Evolutionary conservation across 192 early-diverging fungal genomes (phyloP).

Genomic region (Gonapodya sp.): DNA sequence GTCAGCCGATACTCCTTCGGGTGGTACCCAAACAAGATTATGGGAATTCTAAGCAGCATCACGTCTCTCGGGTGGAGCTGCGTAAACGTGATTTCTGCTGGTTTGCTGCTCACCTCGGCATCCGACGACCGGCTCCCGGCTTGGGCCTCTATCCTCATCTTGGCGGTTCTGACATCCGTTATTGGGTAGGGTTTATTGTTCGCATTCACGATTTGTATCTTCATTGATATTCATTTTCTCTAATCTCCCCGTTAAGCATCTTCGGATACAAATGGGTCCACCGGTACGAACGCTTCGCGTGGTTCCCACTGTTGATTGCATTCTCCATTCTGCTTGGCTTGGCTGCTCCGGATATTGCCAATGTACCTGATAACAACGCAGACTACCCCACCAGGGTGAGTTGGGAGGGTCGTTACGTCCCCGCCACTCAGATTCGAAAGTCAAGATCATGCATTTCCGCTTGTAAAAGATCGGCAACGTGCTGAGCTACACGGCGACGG

Average conservation of each 20-base stretch:
- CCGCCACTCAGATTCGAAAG: background rate
- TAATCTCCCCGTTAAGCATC: too few species aligned
- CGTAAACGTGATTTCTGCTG: conserved; percentile 26
- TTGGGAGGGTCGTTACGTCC: background rate
- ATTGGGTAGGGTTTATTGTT: conserved; percentile 9
- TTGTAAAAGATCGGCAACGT: background rate
- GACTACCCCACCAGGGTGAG: background rate
- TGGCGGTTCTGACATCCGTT: conserved; percentile 19
- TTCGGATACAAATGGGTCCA: conserved; percentile 27
- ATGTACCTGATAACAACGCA: background rate
- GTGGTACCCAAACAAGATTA: conserved; percentile 16
- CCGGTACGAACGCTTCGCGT: conserved; percentile 16
- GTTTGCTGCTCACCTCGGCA: conserved; percentile 18
- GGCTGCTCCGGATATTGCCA: conserved; percentile 5
- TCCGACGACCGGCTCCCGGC: background rate
- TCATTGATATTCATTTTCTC: too few species aligned
- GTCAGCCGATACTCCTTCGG: conserved; percentile 26
- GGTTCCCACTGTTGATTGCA: background rate
- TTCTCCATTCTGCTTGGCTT: conserved; percentile 9
- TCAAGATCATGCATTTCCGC: too few species aligned
- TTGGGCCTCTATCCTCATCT: conserved; percentile 20
- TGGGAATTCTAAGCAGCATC: conserved; percentile 20
- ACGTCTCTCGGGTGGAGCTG: conserved; percentile 17
- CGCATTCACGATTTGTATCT: too few species aligned
- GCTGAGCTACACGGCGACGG: background rate